These are phyloP conservation scores for Triticum turgidum DNA, from an alignment of 176 grass and related monocot species.

Conservation along the genomic window DNA sequence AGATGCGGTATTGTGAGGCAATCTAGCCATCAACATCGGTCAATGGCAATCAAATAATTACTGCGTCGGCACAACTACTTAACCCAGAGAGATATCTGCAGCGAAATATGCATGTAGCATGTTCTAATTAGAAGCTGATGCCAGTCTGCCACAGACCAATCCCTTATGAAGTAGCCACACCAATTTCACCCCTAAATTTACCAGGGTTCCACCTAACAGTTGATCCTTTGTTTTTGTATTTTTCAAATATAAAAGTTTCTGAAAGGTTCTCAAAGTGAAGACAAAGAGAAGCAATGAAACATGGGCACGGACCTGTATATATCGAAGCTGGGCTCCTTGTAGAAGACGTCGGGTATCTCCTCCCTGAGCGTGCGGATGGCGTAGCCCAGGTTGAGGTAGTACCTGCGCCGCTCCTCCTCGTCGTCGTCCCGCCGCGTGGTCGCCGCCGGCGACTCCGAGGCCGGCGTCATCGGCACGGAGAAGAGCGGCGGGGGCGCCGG, in stretches of 20 bases:
- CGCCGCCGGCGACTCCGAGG: conserved; percentile 46
- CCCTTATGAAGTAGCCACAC: not conserved
- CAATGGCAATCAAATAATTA: not conserved
- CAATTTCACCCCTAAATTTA: not conserved
- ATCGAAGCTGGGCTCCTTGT: conserved; percentile 74
- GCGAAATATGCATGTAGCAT: not conserved
- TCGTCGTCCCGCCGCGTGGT: conserved; percentile 47
- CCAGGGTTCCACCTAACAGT: not conserved
- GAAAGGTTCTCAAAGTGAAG: not conserved
- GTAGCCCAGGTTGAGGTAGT: conserved; percentile 94
- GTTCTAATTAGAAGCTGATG: not conserved
- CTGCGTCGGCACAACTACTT: not conserved
- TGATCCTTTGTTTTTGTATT: not conserved
- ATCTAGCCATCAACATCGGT: not conserved
- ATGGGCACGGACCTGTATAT: conserved; percentile 65
- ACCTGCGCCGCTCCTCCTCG: conserved; percentile 60
- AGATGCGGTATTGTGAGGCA: not conserved
- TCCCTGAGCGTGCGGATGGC: conserved; percentile 92
- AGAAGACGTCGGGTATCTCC: conserved; percentile 77
- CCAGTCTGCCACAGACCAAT: not conserved
- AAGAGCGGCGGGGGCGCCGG: conserved; percentile 37
- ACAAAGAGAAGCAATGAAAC: not conserved
- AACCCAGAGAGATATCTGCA: not conserved
- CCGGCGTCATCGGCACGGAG: conserved; percentile 38
- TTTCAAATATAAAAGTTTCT: not conserved